Base-by-base conservation (phyloP, 257 asterid species). In the Perilla frutescens region DNA sequence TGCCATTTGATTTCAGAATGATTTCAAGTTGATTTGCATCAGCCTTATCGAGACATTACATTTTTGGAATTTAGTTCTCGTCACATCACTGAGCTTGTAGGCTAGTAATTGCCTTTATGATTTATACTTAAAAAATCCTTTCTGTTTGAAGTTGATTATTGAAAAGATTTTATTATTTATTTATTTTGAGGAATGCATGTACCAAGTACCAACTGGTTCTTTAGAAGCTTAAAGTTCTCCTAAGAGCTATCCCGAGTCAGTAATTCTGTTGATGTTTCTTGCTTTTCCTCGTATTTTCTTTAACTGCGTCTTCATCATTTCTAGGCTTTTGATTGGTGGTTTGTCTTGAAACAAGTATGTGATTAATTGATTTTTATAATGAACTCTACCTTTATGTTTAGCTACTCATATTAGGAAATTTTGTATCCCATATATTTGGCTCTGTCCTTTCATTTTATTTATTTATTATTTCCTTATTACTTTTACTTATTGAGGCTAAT, bases 401-500 rank as follows among this genome's bases (percentile, higher is more conserved):
- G 26, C 26, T 4, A 41, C 8, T 41, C 45, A 41, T 41, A 41
- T 41, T 41, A 4, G 45, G 45, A 4, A 7, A 41, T 41, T 41
- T 41, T 2, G 6, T 41, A 41, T 41, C 45, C 49, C 12, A 44
- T 8, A 8, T 44, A 7, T 44, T 44, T 44, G 49, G 49, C 45
- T 4, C 8, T 41, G 45, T 41, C 45, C 45, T 41, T 41, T 41
- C 7, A 41, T 41, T 41, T 2, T 1, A 1, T 41, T 8, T 63
- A 62, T 61, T 53, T 51, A 45, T n/a, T 13, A 12, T 32, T 4
- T 43, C 11, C 20, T 6, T 12, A 32, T 58, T 20, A 7, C 3
- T 4, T 47, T 59, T 74, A 40, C 7, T 12, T 66, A 39, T n/a
- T 62, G 63, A 40, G 71, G 76, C 7, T 47, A 20, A 39, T 66